Evolutionary conservation across 306 rosid species (phyloP), one percentile per base, ranked within the genome.

Genomic region (Fragaria ananassa): DNA sequence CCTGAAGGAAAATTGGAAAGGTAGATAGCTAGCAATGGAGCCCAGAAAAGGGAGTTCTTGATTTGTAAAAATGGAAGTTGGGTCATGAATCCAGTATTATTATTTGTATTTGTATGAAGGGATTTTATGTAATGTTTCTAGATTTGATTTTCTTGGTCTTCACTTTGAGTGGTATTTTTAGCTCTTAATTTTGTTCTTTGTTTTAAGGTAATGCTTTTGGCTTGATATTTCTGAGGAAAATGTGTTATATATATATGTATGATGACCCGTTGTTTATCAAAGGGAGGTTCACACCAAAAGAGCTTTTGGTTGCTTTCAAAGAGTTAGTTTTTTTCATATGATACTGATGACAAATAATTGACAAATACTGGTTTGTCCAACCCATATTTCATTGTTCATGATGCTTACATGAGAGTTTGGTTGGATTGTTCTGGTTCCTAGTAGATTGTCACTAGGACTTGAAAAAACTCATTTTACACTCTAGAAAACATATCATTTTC

Each of bases 61-160:
- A 17, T 71, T 10, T 71, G 62, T 51, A 71, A 50, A 71, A 50
- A 51, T 67, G 53, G 71, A 41, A 21, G 4, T 56, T 39, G 75
- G 70, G 46, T 15, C 70, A 65, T 65, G 19, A 65, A 65, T 64
- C 27, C 19, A 35, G 3, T 35, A 53, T 70, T 34, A 31, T 27
- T 23, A 58, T 66, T 11, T 11, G 47, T 34, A 29, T 51, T 35
- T 62, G 42, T 71, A 45, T 51, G 31, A 11, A 47, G 45, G 47
- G 50, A 41, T 50, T 46, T 29, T 70, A 29, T 70, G n/a, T 46
- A 27, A 21, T 56, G 1, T 53, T 7, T 46, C 23, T 23, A 27
- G 50, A 27, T 70, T 27, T 25, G 29, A 2, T 47, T 47, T 46
- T 34, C 8, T 46, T 9, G 10, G 2, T 50, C 29, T 14, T 46